Conservation (phyloP, 371 early-diverging fungal genomes). For the Zancudomyces culisetae region DNA sequence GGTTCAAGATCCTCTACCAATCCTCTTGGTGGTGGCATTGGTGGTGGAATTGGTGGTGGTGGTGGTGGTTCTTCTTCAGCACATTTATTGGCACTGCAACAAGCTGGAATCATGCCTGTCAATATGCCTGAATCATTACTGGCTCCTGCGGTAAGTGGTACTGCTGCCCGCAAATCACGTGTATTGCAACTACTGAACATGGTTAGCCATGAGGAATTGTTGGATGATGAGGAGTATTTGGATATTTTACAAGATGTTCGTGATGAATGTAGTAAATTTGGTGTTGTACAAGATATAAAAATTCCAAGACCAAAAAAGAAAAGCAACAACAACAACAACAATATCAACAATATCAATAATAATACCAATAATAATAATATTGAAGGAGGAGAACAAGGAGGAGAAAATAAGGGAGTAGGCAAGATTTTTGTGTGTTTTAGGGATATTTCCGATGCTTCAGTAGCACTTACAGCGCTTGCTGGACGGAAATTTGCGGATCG, state of each 20-base stretch:
- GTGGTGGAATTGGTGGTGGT: too few species aligned
- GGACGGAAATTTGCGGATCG: constrained; percentile 87
- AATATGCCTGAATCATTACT: not conserved
- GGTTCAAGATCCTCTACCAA: constrained; percentile 33
- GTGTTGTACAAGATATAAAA: constrained; percentile 49
- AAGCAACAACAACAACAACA: too few species aligned
- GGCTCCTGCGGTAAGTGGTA: not conserved
- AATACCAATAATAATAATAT: too few species aligned
- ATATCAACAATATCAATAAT: too few species aligned
- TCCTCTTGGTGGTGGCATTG: not conserved
- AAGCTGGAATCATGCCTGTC: not conserved
- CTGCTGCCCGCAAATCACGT: constrained; percentile 10
- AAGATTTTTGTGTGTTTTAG: constrained; percentile 77
- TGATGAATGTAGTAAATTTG: constrained; percentile 79
- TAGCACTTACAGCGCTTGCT: constrained; percentile 67
- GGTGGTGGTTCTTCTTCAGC: not conserved
- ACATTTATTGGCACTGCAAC: not conserved
- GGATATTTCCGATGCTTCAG: constrained; percentile 31
- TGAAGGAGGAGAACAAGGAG: constrained; percentile 24
- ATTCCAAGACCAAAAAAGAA: constrained; percentile 81
- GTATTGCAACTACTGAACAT: constrained; percentile 78
- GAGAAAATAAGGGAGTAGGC: constrained; percentile 51
- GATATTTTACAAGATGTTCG: constrained; percentile 82
- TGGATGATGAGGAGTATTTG: constrained; percentile 70
- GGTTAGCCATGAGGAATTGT: constrained; percentile 76